phyloP scores from a whole-genome alignment of 2,329 filamentous ascomycete genomes.

The Xylariaceae sp. region DNA sequence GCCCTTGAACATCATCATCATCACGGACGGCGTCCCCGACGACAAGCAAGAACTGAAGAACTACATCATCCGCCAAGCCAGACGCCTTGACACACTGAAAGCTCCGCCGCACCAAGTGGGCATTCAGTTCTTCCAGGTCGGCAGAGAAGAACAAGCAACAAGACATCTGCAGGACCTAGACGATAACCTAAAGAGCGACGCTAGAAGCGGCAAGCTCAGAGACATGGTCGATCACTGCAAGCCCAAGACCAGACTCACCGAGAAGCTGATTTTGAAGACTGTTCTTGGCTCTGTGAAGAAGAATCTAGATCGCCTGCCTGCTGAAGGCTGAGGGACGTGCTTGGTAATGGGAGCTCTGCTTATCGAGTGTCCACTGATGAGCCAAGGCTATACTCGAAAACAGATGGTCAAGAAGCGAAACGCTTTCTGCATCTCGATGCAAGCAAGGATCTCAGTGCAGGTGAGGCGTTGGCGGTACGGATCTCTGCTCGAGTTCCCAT shows the following conservation, averaged over 20 bases:
- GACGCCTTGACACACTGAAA: slow-evolving; percentile 63
- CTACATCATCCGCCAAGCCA: slow-evolving; percentile 62
- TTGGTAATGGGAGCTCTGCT: no score
- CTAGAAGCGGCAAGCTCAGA: slow-evolving; percentile 47
- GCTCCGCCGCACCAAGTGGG: slow-evolving; percentile 81
- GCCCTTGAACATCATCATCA: slow-evolving; percentile 85
- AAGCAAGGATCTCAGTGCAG: no score
- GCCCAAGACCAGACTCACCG: slow-evolving; percentile 48
- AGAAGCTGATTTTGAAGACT: slow-evolving; percentile 72
- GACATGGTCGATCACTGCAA: slow-evolving; percentile 76
- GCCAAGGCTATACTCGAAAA: no score
- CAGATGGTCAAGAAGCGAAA: no score
- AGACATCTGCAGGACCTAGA: slow-evolving; percentile 69
- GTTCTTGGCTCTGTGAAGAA: slow-evolving; percentile 75
- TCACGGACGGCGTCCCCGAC: slow-evolving; percentile 80
- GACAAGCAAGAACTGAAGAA: slow-evolving; percentile 67
- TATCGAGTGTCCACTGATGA: no score
- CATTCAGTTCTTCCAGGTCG: slow-evolving; percentile 95
- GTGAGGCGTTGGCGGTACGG: no score
- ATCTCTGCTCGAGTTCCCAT: no score
- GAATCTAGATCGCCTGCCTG: slow-evolving; percentile 50
- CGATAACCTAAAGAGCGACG: slow-evolving; percentile 40
- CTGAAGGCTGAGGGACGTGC: background rate
- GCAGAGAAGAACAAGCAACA: slow-evolving; percentile 63
- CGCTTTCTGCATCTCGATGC: no score